phyloP scores from a whole-genome alignment of 257 asterid genomes.

The Ilex aquifolium region DNA sequence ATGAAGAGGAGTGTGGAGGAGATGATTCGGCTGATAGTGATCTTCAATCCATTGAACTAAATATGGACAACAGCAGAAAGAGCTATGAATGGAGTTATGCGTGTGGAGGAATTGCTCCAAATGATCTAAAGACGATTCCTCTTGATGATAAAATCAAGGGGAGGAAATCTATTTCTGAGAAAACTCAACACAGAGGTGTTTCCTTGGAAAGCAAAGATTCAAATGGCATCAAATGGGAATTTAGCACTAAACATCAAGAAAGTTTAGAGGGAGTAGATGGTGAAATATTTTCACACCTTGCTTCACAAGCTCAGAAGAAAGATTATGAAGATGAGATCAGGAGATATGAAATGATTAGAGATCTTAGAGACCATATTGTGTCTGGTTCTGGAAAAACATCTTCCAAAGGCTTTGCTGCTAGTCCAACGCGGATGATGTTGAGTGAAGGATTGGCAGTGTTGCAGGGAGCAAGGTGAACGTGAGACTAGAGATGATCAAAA shows the following conservation, averaged over 20 bases:
- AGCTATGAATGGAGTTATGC: constrained; percentile 47
- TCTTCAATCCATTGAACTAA: constrained; percentile 59
- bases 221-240: constrained; percentile 58
- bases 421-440: constrained; percentile 33
- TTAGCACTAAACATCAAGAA: constrained; percentile 29
- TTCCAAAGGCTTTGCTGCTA: constrained; percentile 36
- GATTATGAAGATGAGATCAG: constrained; percentile 68
- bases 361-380: constrained; percentile 79
- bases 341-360: constrained; percentile 82
- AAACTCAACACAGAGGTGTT: constrained; percentile 30
- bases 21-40: constrained; percentile 43
- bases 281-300: constrained; percentile 38
- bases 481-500: not conserved
- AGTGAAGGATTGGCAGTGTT: constrained; percentile 37
- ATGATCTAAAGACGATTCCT: constrained; percentile 32
- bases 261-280: constrained; percentile 27
- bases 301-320: constrained; percentile 49
- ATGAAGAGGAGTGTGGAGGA: constrained; percentile 22
- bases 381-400: constrained; percentile 54
- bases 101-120: constrained; percentile 8
- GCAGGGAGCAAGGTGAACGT: constrained; percentile 27
- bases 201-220: constrained; percentile 33
- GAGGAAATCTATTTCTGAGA: constrained; percentile 40
- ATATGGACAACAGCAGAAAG: constrained; percentile 44
- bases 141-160: constrained; percentile 34